Percentiles rank a stretch among this genome's conserved stretches.
Evolutionary conservation across 148 eudicot species (phyloP).

Genomic region (Amaranthus hypochondriacus): DNA sequence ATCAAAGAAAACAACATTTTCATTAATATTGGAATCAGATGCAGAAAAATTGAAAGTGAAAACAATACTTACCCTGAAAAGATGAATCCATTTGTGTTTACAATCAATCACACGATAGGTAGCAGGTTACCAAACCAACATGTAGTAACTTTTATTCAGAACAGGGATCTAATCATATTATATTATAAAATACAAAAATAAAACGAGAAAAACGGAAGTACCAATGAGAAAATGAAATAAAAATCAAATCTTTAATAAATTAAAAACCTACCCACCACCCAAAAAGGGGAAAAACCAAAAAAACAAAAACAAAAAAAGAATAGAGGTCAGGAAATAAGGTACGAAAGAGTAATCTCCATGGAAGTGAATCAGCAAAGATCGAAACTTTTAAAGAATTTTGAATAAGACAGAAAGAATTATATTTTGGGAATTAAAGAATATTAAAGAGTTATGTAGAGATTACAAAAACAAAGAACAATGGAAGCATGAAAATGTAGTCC

Average conservation of each 20-base stretch:
- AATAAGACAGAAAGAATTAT: too few relatives aligned
- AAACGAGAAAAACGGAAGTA: background rate
- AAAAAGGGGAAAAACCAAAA: background rate
- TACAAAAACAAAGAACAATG: background rate
- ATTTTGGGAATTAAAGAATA: background rate
- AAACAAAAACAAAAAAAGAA: background rate
- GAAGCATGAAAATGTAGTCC: constrained; percentile 15
- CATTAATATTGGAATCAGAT: background rate
- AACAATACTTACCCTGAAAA: constrained; percentile 44
- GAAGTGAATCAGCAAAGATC: too few relatives aligned
- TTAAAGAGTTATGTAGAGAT: background rate
- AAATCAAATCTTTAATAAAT: background rate
- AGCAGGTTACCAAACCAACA: constrained; percentile 28
- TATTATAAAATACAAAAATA: background rate
- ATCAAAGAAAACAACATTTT: constrained; percentile 9
- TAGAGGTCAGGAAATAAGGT: too few relatives aligned
- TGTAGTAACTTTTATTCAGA: constrained; percentile 17
- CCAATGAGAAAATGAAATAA: background rate
- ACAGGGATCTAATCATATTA: constrained; percentile 13
- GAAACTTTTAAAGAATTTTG: too few relatives aligned
- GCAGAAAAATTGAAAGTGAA: background rate
- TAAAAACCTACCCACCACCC: background rate
- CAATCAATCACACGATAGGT: constrained; percentile 12
- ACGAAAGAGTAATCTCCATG: too few relatives aligned
- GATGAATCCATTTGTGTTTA: constrained; percentile 42